A percentile compares a stretch with the other conserved stretches of the same genome.
phyloP scores from a whole-genome alignment of 1,284 basidiomycete genomes.

The Leccinum pachyderme region DNA sequence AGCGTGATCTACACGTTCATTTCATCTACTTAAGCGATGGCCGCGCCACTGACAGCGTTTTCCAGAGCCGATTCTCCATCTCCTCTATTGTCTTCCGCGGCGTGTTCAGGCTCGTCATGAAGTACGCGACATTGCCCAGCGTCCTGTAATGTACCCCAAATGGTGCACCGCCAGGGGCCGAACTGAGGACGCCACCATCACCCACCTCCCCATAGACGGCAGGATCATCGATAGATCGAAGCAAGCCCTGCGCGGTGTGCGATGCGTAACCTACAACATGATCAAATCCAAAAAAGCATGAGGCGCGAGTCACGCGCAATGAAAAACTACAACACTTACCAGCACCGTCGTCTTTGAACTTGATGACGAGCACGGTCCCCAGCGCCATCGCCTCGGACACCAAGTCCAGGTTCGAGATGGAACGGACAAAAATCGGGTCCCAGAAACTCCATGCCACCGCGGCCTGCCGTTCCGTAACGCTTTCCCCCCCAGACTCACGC shows the following conservation, averaged over 20 bases:
- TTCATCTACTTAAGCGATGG: neutral
- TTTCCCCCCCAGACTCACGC: neutral
- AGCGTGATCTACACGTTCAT: neutral
- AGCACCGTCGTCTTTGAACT: constrained; percentile 59
- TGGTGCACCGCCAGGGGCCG: constrained; percentile 52
- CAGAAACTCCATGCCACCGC: constrained; percentile 81
- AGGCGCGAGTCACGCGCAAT: neutral
- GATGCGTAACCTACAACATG: constrained; percentile 69
- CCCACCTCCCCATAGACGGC: neutral
- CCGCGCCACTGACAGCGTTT: constrained; percentile 25
- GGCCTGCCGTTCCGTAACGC: neutral
- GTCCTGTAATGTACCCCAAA: constrained; percentile 88
- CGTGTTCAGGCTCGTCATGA: constrained; percentile 92
- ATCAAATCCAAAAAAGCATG: neutral
- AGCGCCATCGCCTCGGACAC: constrained; percentile 85
- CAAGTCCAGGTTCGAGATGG: constrained; percentile 53
- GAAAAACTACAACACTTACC: constrained; percentile 43
- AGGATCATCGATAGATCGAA: constrained; percentile 47
- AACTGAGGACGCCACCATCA: constrained; percentile 34
- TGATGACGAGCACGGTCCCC: constrained; percentile 85
- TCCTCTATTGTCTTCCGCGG: constrained; percentile 47
- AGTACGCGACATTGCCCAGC: constrained; percentile 90
- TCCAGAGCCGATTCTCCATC: constrained; percentile 63
- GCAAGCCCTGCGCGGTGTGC: constrained; percentile 60
- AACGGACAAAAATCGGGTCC: constrained; percentile 70